phyloP scores from a whole-genome alignment of 2,329 filamentous ascomycete species.

The Lasiodiplodia theobromae region DNA sequence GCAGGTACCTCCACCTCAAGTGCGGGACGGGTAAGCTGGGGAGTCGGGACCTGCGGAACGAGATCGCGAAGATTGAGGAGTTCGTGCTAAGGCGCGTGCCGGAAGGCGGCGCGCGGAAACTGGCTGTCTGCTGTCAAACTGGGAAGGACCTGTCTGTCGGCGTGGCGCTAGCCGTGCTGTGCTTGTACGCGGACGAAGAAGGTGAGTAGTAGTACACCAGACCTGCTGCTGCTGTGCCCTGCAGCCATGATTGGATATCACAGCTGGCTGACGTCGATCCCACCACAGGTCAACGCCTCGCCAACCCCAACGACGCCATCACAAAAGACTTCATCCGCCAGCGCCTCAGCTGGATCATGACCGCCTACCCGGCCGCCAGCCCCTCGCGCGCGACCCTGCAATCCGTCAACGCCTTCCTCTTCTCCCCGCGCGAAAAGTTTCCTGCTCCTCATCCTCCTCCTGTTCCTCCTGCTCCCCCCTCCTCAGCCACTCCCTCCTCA shows the following conservation, averaged over 20 bases:
- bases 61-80: slow-evolving; percentile 58
- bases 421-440: slow-evolving; percentile 48
- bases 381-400: slow-evolving; percentile 86
- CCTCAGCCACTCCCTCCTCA: background rate
- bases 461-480: background rate
- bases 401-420: slow-evolving; percentile 89
- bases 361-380: slow-evolving; percentile 78
- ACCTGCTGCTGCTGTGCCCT: too few species aligned
- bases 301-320: slow-evolving; percentile 46
- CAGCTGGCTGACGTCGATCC: too few species aligned
- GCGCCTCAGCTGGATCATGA: slow-evolving; percentile 82
- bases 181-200: slow-evolving; percentile 72
- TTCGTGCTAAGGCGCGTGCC: slow-evolving; percentile 37
- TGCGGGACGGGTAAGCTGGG: slow-evolving; percentile 78
- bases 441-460: too few species aligned
- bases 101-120: slow-evolving; percentile 33
- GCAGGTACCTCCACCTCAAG: slow-evolving; percentile 63
- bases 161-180: slow-evolving; percentile 76
- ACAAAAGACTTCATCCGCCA: slow-evolving; percentile 80
- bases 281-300: slow-evolving; percentile 4
- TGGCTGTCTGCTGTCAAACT: slow-evolving; percentile 73
- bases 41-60: slow-evolving; percentile 79
- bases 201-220: slow-evolving; percentile 52
- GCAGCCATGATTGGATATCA: too few species aligned
- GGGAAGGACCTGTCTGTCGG: slow-evolving; percentile 85